A percentile compares a stretch with the other conserved stretches of the same genome.
phyloP scores from a whole-genome alignment of 768 basidiomycete genomes.

The Butyriboletus loyo region DNA sequence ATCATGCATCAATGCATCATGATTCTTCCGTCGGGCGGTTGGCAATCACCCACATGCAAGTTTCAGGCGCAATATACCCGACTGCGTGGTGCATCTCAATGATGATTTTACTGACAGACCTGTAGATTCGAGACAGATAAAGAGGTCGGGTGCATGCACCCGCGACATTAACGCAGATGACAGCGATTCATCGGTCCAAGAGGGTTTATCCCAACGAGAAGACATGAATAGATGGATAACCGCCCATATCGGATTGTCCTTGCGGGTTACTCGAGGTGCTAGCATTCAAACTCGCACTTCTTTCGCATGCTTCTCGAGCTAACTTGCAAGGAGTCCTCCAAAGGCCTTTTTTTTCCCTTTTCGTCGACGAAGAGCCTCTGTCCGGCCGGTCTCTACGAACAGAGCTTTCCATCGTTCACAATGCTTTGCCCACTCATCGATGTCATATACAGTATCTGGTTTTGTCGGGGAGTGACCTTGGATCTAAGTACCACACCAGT shows the following conservation, averaged over 20 bases:
- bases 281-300: neutral
- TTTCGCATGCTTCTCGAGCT: neutral
- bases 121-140: neutral
- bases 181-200: too few species aligned
- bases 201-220: constrained; percentile 7
- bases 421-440: neutral
- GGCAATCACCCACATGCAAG: neutral
- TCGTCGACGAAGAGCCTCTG: neutral
- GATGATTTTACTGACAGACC: neutral
- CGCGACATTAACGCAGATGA: too few species aligned
- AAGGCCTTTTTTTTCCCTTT: neutral
- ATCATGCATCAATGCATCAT: too few species aligned
- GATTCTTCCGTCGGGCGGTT: neutral
- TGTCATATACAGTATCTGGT: too few species aligned
- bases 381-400: neutral
- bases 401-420: neutral
- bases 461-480: neutral
- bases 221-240: neutral
- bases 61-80: neutral
- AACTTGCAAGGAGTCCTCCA: neutral
- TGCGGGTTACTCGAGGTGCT: neutral
- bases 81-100: too few species aligned
- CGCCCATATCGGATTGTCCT: neutral
- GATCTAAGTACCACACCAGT: neutral
- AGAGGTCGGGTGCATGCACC: neutral